Conservation (phyloP, 2,329 filamentous ascomycete genomes). For the Colletotrichum gloeosporioides region DNA sequence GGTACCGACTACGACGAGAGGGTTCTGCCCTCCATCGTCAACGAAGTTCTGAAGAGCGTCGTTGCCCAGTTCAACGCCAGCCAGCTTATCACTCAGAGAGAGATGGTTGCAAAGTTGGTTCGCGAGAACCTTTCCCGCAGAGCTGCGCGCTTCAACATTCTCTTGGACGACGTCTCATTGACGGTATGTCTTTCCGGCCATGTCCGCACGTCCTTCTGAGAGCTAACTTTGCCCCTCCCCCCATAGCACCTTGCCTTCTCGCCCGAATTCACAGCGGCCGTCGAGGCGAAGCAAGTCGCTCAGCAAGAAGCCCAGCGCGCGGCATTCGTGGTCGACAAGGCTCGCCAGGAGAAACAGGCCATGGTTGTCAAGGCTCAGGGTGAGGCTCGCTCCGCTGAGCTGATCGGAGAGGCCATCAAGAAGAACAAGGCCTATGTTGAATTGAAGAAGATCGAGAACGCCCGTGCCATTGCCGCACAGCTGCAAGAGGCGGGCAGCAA, state of each 20-base stretch:
- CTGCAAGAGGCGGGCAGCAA: constrained; percentile 84
- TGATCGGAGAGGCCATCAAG: constrained; percentile 99
- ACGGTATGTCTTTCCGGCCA: constrained; percentile 66
- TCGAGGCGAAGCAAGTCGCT: constrained; percentile 77
- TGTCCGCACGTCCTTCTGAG: too few relatives aligned
- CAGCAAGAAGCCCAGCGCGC: constrained; percentile 96
- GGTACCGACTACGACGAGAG: constrained; percentile 97
- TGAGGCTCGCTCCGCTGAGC: constrained; percentile 96
- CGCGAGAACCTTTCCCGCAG: constrained; percentile 90
- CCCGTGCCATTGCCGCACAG: constrained; percentile 83
- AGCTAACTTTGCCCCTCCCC: constrained; percentile 26
- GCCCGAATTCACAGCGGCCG: constrained; percentile 75
- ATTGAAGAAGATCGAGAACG: constrained; percentile 97
- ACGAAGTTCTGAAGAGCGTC: constrained; percentile 98
- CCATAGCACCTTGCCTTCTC: constrained; percentile 73
- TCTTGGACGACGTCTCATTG: constrained; percentile 95
- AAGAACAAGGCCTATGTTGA: constrained; percentile 98
- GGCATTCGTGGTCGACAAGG: constrained; percentile 98
- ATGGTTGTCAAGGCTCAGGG: constrained; percentile 98
- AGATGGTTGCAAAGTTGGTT: constrained; percentile 91
- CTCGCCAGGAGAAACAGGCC: constrained; percentile 98
- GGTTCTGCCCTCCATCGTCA: constrained; percentile 95
- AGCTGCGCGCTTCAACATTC: constrained; percentile 95
- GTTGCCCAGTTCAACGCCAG: constrained; percentile 99
- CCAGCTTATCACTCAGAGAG: constrained; percentile 98